Evolutionary conservation across 495 filamentous ascomycete species (phyloP), one percentile per base, ranked within the genome.

Genomic region (Filosporella fistucella): DNA sequence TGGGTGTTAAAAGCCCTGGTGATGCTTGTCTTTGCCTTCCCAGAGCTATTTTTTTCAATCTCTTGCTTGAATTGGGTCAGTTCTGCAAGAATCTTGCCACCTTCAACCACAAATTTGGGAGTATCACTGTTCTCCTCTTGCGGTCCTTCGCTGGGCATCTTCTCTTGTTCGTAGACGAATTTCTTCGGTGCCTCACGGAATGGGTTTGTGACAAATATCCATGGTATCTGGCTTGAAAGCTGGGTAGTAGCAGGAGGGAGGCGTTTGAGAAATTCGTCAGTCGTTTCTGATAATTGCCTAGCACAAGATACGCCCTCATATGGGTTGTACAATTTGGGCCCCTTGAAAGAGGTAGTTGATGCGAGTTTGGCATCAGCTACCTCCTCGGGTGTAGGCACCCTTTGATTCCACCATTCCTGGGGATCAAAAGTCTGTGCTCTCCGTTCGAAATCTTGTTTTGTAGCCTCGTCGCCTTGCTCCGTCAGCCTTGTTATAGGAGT

Each of bases 171-270:
- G 22, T 37, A n/a, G n/a, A n/a, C 36, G 8, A 9, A 4, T 14
- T 29, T 16, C 14, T 20, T 9, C 12, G 45, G 41, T 14, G 41
- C 42, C 30, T 51, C 51, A 63, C 64, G 13, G 67, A 38, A 60
- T 0, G 83, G 82, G 56, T 85, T 83, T 13, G 62, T 65, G 45
- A 82, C 72, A 67, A 71, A 85, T 30, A 94, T 84, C 84, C 86
- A 93, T 1, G 72, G 74, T 1, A 74, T 69, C 3, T 50, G 48
- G 1, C 45, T 46, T 2, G 55, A 57, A 18, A 47, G 18, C 8
- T 58, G 51, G 1, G 81, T 84, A 5, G 68, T 81, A 3, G 76
- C 76, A 1, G 85, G 87, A 4, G 82, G 80, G 0, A 89, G 67
- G 11, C 87, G 82, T 3, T 63, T 48, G 2, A 90, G 61, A 51